Base-by-base conservation (phyloP, 768 basidiomycete species). In the Sporobolomyces roseus region DNA sequence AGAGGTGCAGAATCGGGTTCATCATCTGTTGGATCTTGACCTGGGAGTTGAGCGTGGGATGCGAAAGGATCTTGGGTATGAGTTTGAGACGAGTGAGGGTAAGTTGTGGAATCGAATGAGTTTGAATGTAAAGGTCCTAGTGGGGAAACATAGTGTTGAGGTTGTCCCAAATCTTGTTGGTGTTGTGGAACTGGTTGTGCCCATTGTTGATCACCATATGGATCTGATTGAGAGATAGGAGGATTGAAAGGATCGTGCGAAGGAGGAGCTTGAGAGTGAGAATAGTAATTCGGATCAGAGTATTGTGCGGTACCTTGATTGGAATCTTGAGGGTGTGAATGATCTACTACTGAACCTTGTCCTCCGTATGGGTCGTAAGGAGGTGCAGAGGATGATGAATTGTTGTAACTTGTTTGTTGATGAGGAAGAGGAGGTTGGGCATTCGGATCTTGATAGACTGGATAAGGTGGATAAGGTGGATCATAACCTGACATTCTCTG, bases 1-100 rank as follows among this genome's bases (percentile, higher is more conserved):
- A 65, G 48, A 32, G 69, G 61, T 6, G 64, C 59, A 43, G 46
- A 52, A 48, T 55, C 63, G 33, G 29, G 33, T 19, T 70, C 63
- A 52, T 70, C 63, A 46, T 56, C 68, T 36, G 53, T 36, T 33
- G 60, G 52, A 45, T 54, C 30, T 27, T 48, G 45, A n/a, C 30
- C 13, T 25, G 50, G 25, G 36, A 38, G 6, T 21, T 45, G 62
- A 14, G 16, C 36, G 3, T 52, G 35, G 21, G 58, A 62, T 16
- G 61, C 30, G 45, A 32, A 60, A 5, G 58, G 45, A 35, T 48
- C 58, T 17, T 9, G 17, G 38, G 9, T 9, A 41, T 41, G 17
- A 41, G 38, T 9, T 41, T 41, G 38, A 9, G 9, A 17, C 17
- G 38, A 41, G 38, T 33, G 17, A 13, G 56, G 27, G 58, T 60